Percentiles rank a stretch among this genome's conserved stretches.
Conservation (phyloP, 192 early-diverging fungal species). For the Podila verticillata region DNA sequence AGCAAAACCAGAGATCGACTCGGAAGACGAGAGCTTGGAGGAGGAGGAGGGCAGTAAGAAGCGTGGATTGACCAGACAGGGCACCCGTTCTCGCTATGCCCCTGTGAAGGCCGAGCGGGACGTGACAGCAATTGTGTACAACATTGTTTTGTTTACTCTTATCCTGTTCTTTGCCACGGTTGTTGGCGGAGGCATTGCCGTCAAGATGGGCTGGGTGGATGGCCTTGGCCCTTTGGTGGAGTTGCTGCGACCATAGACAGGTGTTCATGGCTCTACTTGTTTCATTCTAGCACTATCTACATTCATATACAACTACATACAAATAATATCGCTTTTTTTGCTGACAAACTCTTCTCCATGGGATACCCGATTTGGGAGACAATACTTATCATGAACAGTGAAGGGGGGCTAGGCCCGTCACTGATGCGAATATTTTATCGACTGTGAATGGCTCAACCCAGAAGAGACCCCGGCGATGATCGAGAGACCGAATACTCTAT, state of each 20-base stretch:
- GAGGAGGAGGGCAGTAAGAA: conserved; percentile 5
- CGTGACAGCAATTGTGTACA: conserved; percentile 24
- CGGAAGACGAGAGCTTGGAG: conserved; percentile 26
- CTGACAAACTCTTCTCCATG: not conserved
- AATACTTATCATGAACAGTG: too few relatives aligned
- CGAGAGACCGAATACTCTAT: too few relatives aligned
- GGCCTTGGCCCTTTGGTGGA: conserved; percentile 27
- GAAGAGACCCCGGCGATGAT: too few relatives aligned
- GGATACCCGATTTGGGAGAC: too few relatives aligned
- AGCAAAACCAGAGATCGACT: conserved; percentile 48
- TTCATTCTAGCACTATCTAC: too few relatives aligned
- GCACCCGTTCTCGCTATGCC: conserved; percentile 42
- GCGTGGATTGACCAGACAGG: conserved; percentile 9
- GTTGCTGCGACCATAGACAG: conserved; percentile 24
- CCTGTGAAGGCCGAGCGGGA: conserved; percentile 43
- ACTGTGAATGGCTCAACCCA: too few relatives aligned
- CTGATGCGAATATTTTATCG: too few relatives aligned
- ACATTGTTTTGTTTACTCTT: conserved; percentile 35
- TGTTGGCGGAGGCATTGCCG: conserved; percentile 30
- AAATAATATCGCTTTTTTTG: not conserved
- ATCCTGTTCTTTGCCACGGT: conserved; percentile 37
- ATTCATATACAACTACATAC: not conserved
- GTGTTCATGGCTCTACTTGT: not conserved
- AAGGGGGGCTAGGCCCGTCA: too few relatives aligned
- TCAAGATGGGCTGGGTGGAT: conserved; percentile 47